Base-by-base conservation (phyloP, 148 eudicot genomes). In the Arctostaphylos glauca region DNA sequence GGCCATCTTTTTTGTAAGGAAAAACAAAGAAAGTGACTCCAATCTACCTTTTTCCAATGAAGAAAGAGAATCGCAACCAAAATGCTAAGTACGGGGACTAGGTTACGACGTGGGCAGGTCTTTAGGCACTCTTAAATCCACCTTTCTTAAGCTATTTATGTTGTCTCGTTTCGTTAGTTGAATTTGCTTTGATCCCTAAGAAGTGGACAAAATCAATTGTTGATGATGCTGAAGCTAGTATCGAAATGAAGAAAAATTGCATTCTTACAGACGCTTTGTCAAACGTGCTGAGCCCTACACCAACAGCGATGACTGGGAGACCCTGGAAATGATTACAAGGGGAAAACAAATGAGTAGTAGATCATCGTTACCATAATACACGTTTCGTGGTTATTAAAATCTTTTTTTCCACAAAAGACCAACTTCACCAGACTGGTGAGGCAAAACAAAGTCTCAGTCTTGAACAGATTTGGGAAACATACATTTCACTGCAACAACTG, bases 251-350 rank as follows among this genome's bases (percentile, higher is more conserved):
- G 46, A 83, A 62, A 21, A 52, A 46, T 19, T 46, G 16, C 16
- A 12, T 81, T 78, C 99, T 93, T 92, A 96, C 99, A 54, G 98
- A 94, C 77, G 98, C 98, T 88, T 96, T 92, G 86, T 96, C 99
- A 78, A 83, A 94, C 21, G 98, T 89, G 91, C 98, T 94, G 73
- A 87, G 92, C 83, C 99, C 99, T 77, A 91, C 98, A 56, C 99
- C 99, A 83, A 93, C 79, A 84, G 95, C 97, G 84, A 96, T 79
- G 82, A 96, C 94, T 80, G 99, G 99, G 79, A 91, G 90, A 84
- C 98, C 99, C 99, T 95, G 89, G 43, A 80, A 82, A 79, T 60
- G 58, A 31, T 60, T 49, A 59, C 16, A 5, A 62, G 44, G 43
- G 8, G 52, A 78, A 72, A 3, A 21, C 46, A 12, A 41, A 55